Conservation (phyloP, 1,284 basidiomycete species). For the Ceratobasidium sp. region DNA sequence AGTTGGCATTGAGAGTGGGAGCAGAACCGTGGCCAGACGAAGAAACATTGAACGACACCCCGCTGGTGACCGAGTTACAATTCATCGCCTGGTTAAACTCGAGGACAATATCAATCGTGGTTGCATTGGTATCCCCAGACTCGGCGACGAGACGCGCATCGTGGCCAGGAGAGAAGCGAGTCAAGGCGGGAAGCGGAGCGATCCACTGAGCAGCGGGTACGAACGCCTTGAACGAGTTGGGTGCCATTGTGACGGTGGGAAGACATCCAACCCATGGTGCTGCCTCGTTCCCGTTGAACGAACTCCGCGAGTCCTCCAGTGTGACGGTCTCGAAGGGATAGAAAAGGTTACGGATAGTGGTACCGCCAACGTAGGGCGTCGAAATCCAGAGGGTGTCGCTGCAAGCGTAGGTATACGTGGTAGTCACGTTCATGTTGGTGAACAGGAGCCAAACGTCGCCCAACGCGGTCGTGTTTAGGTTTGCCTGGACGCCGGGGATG, state of each 20-base stretch:
- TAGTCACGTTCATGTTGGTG: slow-evolving; percentile 80
- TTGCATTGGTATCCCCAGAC: slow-evolving; percentile 60
- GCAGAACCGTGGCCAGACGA: slow-evolving; percentile 65
- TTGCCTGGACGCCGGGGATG: slow-evolving; percentile 60
- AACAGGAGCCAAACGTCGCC: slow-evolving; percentile 82
- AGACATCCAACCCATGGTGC: slow-evolving; percentile 80
- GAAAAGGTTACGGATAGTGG: slow-evolving; percentile 74
- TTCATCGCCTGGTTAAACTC: slow-evolving; percentile 82
- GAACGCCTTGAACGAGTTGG: slow-evolving; percentile 80
- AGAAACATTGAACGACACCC: slow-evolving; percentile 69
- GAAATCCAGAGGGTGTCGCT: slow-evolving; percentile 68
- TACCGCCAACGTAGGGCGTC: slow-evolving; percentile 70
- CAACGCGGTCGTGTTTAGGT: slow-evolving; percentile 60
- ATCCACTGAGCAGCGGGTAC: slow-evolving; percentile 75
- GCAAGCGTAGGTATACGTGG: slow-evolving; percentile 69
- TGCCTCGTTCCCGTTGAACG: slow-evolving; percentile 62
- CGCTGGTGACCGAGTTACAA: slow-evolving; percentile 68
- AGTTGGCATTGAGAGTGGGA: slow-evolving; percentile 58
- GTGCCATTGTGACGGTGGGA: slow-evolving; percentile 65
- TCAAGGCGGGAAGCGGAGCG: slow-evolving; percentile 71
- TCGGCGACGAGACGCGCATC: slow-evolving; percentile 71
- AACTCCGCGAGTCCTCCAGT: slow-evolving; percentile 66
- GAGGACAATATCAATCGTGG: slow-evolving; percentile 68
- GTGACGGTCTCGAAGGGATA: slow-evolving; percentile 80
- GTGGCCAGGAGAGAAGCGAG: slow-evolving; percentile 82